Evolutionary conservation across 2,329 filamentous ascomycete species (phyloP).

Genomic region (Apiospora marii): DNA sequence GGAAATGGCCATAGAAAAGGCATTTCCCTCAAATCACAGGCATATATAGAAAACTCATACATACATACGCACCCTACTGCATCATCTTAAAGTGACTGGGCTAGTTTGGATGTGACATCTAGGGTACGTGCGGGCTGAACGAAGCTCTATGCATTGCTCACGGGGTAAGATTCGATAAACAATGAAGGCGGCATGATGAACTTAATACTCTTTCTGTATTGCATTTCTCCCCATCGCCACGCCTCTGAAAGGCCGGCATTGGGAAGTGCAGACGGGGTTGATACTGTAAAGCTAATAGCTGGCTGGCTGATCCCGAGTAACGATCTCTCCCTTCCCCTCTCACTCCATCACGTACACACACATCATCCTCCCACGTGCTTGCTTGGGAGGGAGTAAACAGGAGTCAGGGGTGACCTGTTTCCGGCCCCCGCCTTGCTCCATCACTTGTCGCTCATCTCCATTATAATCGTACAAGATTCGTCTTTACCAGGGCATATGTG

Average conservation of each 20-base stretch:
- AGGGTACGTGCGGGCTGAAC: not conserved
- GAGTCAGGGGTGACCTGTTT: not conserved
- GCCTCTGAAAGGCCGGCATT: not conserved
- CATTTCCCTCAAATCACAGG: not conserved
- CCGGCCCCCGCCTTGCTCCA: not conserved
- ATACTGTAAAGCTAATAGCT: constrained; percentile 16
- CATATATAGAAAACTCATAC: not conserved
- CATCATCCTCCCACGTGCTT: not conserved
- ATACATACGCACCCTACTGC: not conserved
- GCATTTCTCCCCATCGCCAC: not conserved
- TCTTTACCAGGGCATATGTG: not conserved
- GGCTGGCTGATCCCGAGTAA: constrained; percentile 8
- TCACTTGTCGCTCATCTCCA: not conserved
- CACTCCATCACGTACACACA: not conserved
- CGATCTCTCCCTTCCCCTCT: not conserved
- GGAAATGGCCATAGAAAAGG: not conserved
- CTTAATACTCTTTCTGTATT: constrained; percentile 17
- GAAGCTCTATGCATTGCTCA: not conserved
- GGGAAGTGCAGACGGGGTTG: not conserved
- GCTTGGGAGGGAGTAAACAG: not conserved
- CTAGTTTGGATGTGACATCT: not conserved
- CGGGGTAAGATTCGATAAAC: not conserved
- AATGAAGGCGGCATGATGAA: not conserved
- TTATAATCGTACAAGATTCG: constrained; percentile 21
- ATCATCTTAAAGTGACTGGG: not conserved